Conservation (phyloP, 108 stramenopile genomes). For the Hondaea fermentalgiana region DNA sequence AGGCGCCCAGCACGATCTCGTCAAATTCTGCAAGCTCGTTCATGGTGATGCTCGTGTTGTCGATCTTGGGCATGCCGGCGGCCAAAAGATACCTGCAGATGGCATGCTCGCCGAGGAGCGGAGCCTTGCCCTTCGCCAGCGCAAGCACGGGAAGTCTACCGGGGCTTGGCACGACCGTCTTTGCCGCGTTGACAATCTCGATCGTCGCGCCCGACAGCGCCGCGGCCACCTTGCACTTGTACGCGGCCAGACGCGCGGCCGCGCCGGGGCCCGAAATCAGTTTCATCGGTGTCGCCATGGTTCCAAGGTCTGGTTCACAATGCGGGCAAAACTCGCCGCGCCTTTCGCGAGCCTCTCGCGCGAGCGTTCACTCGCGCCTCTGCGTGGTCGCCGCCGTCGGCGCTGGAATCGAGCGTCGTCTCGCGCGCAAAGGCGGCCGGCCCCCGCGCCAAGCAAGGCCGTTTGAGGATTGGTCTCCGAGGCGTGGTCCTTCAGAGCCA, state of each 20-base stretch:
- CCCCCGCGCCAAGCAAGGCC: too few species aligned
- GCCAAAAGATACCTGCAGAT: not conserved
- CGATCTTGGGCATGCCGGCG: not conserved
- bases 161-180: not conserved
- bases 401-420: too few species aligned
- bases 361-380: too few species aligned
- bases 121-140: not conserved
- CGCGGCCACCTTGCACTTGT: constrained; percentile 17
- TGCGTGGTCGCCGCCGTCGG: too few species aligned
- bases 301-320: not conserved
- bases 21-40: not conserved
- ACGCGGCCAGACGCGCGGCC: not conserved
- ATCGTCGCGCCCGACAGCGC: not conserved
- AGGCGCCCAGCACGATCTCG: not conserved
- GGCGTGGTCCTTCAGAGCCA: too few species aligned
- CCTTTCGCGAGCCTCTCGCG: too few species aligned
- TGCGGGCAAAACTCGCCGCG: not conserved
- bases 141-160: not conserved
- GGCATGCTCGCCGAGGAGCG: not conserved
- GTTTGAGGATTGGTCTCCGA: too few species aligned
- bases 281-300: not conserved
- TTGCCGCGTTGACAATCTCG: not conserved
- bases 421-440: too few species aligned
- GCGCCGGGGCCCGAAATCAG: not conserved
- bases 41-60: not conserved